Evolutionary conservation across 306 rosid species (phyloP).

Genomic region (Trichosanthes truncata): DNA sequence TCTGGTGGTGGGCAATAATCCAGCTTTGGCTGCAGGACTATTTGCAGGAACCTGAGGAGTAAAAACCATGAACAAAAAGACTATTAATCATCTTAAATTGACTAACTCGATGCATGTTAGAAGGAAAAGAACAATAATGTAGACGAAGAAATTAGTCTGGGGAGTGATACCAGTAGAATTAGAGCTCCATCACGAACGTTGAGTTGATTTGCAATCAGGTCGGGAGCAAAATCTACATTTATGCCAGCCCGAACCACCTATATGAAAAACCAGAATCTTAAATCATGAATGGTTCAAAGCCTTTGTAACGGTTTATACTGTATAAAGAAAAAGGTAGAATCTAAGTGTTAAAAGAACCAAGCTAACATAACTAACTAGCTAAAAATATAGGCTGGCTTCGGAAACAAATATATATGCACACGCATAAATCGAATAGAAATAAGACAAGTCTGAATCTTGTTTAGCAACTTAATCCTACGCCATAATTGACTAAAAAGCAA

Average conservation of each 20-base stretch:
- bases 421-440: neutral
- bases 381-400: neutral
- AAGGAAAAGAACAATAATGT: neutral
- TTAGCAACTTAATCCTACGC: neutral
- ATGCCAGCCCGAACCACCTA: slow-evolving; percentile 81
- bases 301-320: neutral
- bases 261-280: slow-evolving; percentile 14
- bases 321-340: neutral
- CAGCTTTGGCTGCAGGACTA: slow-evolving; percentile 75
- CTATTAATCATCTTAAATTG: slow-evolving; percentile 1
- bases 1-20: slow-evolving; percentile 69
- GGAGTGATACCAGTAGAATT: slow-evolving; percentile 46
- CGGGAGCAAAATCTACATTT: slow-evolving; percentile 82
- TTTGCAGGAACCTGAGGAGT: slow-evolving; percentile 60
- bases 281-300: neutral
- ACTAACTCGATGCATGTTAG: neutral
- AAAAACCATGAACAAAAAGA: neutral
- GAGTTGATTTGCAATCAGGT: slow-evolving; percentile 72
- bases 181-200: slow-evolving; percentile 93
- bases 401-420: neutral
- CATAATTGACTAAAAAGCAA: neutral
- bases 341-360: neutral
- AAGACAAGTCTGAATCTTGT: neutral
- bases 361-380: neutral
- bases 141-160: neutral